Percentiles rank a stretch among this genome's conserved stretches.
Evolutionary conservation across 495 filamentous ascomycete species (phyloP).

Genomic region (Lentithecium fluviatile): DNA sequence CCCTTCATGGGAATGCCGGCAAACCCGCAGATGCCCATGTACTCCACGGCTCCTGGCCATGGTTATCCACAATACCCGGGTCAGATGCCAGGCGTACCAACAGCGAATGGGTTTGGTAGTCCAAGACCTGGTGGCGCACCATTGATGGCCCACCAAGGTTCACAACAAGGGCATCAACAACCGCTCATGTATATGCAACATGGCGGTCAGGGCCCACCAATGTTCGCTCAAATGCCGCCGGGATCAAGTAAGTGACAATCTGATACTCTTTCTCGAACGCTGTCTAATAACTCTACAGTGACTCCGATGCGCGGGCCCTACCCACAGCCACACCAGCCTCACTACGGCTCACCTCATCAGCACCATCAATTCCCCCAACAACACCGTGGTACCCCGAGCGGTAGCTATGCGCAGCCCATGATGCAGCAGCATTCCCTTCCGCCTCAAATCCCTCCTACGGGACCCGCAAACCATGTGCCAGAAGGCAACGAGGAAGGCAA

Average conservation of each 20-base stretch:
- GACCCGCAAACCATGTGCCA: conserved; percentile 29
- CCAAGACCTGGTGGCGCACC: conserved; percentile 71
- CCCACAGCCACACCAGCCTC: conserved; percentile 34
- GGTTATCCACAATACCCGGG: conserved; percentile 60
- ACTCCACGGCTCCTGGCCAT: conserved; percentile 65
- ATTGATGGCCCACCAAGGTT: conserved; percentile 72
- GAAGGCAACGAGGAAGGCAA: conserved; percentile 35
- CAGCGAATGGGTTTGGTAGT: conserved; percentile 75
- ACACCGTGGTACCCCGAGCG: conserved; percentile 37
- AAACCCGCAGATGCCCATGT: conserved; percentile 69
- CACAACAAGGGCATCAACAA: conserved; percentile 44
- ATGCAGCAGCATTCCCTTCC: conserved; percentile 36
- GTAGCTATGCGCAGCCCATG: conserved; percentile 35
- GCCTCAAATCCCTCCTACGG: conserved; percentile 32
- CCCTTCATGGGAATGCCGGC: conserved; percentile 52
- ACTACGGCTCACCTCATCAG: conserved; percentile 39
- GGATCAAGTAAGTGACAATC: conserved; percentile 32
- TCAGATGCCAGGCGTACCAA: conserved; percentile 59
- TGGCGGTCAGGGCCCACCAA: conserved; percentile 21
- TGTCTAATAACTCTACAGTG: conserved; percentile 28
- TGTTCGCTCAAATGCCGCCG: conserved; percentile 28
- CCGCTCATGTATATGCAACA: conserved; percentile 35
- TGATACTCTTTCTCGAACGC: not conserved
- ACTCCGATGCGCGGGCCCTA: conserved; percentile 35
- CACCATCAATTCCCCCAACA: conserved; percentile 35